Base-by-base conservation (phyloP, 129 eudicot genomes). In the Lactuca saligna region DNA sequence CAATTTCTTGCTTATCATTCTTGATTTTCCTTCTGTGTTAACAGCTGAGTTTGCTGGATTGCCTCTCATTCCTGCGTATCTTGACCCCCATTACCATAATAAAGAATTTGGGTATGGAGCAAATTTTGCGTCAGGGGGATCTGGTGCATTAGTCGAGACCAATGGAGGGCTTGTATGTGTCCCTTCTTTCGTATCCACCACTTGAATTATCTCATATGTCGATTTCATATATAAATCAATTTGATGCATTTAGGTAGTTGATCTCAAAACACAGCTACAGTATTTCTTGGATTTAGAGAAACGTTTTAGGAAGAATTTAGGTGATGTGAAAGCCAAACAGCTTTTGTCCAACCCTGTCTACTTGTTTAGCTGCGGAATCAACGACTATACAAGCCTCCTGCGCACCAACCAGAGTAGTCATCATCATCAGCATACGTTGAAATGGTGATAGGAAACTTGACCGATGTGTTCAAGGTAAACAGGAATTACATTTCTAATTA, bases 61-160 rank as follows among this genome's bases (percentile, higher is more conserved):
- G 50, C 84, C 86, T 4, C 41, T 82, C 33, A 57, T 81, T 68
- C 86, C 86, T 3, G 68, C 86, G 12, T 85, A 78, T 75, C 82
- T 78, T 4, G 72, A 71, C 48, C 82, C 84, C 56, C 78, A 51
- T 10, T 50, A 25, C 29, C 29, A 25, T 25, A 25, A 79, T 41
- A 55, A 55, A n/a, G 63, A 78, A 0, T 71, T 75, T 57, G 64
- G 14, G 11, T 55, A 78, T 16, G 90, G 90, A 50, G 79, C 85
- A 15, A 85, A 85, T 75, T 85, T 85, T 81, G 90, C 90, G 29
- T 85, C 90, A 0, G 84, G 78, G 0, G 90, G 87, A 66, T 84
- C 80, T 15, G 90, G 86, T 64, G 82, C 80, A n/a, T 68, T 85
- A 5, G 73, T 54, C 4, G 82, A 85, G 72, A 81, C 71, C 33